phyloP scores from a whole-genome alignment of 768 basidiomycete species.

The Hypholoma sublateritium region DNA sequence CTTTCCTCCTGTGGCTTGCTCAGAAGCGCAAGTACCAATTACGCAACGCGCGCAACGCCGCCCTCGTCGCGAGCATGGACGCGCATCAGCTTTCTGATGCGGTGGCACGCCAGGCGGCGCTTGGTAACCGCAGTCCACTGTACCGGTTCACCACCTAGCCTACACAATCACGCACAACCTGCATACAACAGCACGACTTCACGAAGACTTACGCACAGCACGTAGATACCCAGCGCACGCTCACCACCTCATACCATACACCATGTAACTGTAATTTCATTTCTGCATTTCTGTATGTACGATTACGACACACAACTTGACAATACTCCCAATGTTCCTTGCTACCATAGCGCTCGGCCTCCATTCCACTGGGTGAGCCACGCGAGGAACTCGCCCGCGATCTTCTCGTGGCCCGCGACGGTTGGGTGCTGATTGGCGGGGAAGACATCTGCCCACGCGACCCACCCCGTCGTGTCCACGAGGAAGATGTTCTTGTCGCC shows the following conservation, averaged over 20 bases:
- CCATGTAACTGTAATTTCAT: too few species aligned
- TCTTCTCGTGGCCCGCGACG: slow-evolving; percentile 44
- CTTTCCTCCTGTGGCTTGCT: slow-evolving; percentile 32
- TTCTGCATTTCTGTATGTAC: too few species aligned
- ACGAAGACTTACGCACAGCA: not conserved
- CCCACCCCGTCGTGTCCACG: slow-evolving; percentile 59
- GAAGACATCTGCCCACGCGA: slow-evolving; percentile 49
- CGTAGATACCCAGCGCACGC: too few species aligned
- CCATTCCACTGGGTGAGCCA: slow-evolving; percentile 42
- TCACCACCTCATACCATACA: too few species aligned
- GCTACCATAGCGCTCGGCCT: slow-evolving; percentile 32
- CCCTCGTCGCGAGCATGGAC: slow-evolving; percentile 16
- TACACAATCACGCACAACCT: slow-evolving; percentile 9
- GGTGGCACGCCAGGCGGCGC: slow-evolving; percentile 24
- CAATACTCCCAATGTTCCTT: too few species aligned
- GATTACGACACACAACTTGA: too few species aligned
- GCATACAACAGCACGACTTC: not conserved
- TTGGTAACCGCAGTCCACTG: slow-evolving; percentile 33
- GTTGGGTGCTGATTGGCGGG: slow-evolving; percentile 51
- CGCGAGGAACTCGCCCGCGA: slow-evolving; percentile 42
- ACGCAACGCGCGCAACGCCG: slow-evolving; percentile 25
- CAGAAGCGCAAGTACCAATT: slow-evolving; percentile 31
- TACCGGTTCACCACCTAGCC: slow-evolving; percentile 30
- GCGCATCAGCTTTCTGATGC: slow-evolving; percentile 25
- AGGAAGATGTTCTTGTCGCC: slow-evolving; percentile 52